Percentiles rank a stretch among this genome's conserved stretches.
Conservation (phyloP, 805 yeast genomes). For the Wickerhamomyces rabaulensis region DNA sequence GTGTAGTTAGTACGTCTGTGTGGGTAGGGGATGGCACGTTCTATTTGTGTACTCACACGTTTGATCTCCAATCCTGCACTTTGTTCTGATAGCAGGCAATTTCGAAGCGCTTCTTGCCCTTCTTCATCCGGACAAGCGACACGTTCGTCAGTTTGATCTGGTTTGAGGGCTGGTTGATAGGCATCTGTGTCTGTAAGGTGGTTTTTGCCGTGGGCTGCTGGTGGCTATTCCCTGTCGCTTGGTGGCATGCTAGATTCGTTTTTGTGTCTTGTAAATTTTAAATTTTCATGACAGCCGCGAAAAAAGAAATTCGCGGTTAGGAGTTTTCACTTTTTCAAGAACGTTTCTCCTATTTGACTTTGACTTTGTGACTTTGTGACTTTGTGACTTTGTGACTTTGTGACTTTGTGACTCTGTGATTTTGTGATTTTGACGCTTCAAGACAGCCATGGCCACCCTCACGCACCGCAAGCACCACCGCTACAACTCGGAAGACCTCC, state of each 20-base stretch:
- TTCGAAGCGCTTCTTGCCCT: slow-evolving; percentile 88
- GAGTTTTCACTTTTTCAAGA: too few relatives aligned
- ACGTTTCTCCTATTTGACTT: background rate
- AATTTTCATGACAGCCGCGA: background rate
- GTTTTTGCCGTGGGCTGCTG: too few relatives aligned
- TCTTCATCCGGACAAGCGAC: slow-evolving; percentile 84
- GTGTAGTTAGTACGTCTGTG: slow-evolving; percentile 3
- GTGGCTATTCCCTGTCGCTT: too few relatives aligned
- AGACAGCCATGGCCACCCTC: background rate
- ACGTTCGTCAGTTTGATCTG: slow-evolving; percentile 92
- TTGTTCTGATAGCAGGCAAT: slow-evolving; percentile 96
- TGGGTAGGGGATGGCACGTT: background rate
- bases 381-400: too few relatives aligned
- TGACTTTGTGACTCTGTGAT: too few relatives aligned
- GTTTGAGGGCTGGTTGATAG: slow-evolving; percentile 81
- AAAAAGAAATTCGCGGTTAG: too few relatives aligned
- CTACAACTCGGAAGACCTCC: slow-evolving; percentile 17
- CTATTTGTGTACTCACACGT: slow-evolving; percentile 36
- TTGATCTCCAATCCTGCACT: slow-evolving; percentile 90
- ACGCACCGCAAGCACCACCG: slow-evolving; percentile 9
- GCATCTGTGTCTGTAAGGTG: slow-evolving; percentile 35
- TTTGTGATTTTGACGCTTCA: too few relatives aligned
- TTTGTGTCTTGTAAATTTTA: background rate
- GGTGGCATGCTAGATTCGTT: too few relatives aligned
- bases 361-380: too few relatives aligned